These are phyloP conservation scores for Linum lewisii DNA, from an alignment of 345 rosid genomes.

Conservation along the genomic window DNA sequence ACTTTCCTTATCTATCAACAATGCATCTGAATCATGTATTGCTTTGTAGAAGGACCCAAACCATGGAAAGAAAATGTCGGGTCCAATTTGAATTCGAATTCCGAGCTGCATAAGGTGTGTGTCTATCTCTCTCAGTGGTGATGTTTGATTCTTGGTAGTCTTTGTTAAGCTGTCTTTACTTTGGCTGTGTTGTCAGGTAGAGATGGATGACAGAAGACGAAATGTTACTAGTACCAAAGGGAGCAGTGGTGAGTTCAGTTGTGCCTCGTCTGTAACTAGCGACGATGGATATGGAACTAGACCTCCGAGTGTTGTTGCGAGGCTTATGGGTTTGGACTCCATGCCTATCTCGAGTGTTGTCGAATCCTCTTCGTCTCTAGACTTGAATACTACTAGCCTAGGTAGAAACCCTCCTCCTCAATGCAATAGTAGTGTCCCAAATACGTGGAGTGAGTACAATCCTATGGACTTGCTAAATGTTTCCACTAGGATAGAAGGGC, in stretches of 20 bases:
- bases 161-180: slow-evolving; percentile 13
- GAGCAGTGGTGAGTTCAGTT: slow-evolving; percentile 42
- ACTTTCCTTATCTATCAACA: not conserved
- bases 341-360: slow-evolving; percentile 47
- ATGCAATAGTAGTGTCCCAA: no score
- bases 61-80: slow-evolving; percentile 37
- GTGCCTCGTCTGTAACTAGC: slow-evolving; percentile 56
- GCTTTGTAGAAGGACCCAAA: slow-evolving; percentile 27
- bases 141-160: slow-evolving; percentile 1
- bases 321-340: slow-evolving; percentile 91
- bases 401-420: slow-evolving; percentile 25
- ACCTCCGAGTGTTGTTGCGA: slow-evolving; percentile 87
- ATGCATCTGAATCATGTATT: not conserved
- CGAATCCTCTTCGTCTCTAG: slow-evolving; percentile 31
- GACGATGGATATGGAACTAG: slow-evolving; percentile 52
- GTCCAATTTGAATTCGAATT: slow-evolving; percentile 19
- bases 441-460: slow-evolving; percentile 35
- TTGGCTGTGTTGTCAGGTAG: slow-evolving; percentile 28
- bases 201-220: slow-evolving; percentile 34
- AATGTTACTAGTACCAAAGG: slow-evolving; percentile 28
- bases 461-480: slow-evolving; percentile 25
- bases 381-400: slow-evolving; percentile 22
- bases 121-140: not conserved
- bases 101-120: slow-evolving; percentile 24
- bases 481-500: slow-evolving; percentile 27